Percentiles rank a stretch among this genome's conserved stretches.
phyloP scores from a whole-genome alignment of 139 green algal genomes.

The Tetradesmus obliquus region DNA sequence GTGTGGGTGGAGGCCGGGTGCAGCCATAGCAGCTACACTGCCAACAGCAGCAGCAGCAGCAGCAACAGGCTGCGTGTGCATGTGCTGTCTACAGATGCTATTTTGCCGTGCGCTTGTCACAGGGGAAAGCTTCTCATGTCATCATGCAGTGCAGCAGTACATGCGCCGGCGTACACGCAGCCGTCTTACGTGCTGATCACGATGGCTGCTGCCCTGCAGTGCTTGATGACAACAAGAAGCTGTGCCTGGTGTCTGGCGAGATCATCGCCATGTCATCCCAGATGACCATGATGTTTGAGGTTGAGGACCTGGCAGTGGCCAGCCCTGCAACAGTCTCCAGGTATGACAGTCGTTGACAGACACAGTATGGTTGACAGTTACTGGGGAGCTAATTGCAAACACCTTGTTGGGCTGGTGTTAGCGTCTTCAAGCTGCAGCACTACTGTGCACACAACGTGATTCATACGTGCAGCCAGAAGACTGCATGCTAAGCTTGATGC shows the following conservation, averaged over 20 bases:
- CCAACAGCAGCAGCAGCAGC: neutral
- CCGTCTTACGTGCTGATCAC: neutral
- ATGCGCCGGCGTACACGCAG: neutral
- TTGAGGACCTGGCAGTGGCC: conserved; percentile 78
- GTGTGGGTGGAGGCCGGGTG: neutral
- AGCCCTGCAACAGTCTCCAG: conserved; percentile 79
- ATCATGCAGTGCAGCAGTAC: too few species aligned
- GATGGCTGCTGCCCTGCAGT: conserved; percentile 48
- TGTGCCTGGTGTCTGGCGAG: conserved; percentile 86
- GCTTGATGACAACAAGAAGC: conserved; percentile 93
- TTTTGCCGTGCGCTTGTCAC: neutral
- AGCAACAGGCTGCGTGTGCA: neutral
- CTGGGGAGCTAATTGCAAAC: neutral
- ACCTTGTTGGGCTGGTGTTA: too few species aligned
- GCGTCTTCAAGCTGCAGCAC: neutral
- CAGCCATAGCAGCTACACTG: neutral
- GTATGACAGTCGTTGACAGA: neutral
- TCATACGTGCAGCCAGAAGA: too few species aligned
- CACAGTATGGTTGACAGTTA: neutral
- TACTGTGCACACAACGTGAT: neutral
- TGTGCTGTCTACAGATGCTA: neutral
- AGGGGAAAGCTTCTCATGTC: neutral
- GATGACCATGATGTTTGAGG: conserved; percentile 95
- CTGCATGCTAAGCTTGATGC: too few species aligned
- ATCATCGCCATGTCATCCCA: conserved; percentile 83